Conservation (phyloP, 805 yeast species). For the Candida golubevii region DNA sequence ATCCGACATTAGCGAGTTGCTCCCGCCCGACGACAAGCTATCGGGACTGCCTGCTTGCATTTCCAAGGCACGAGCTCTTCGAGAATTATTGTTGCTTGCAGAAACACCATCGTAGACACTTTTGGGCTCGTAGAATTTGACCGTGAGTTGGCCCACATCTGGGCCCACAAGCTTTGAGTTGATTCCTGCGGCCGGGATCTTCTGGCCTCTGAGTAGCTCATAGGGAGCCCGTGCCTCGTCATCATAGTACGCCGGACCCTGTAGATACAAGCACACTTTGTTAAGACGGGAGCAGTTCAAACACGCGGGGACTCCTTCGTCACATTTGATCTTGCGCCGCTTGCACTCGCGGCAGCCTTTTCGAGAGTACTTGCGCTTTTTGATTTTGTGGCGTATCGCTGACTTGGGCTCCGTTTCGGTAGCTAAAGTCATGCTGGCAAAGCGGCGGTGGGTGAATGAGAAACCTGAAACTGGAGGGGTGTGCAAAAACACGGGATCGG, state of each 20-base stretch:
- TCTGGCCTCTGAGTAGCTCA: background rate
- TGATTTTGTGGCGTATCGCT: conserved; percentile 15
- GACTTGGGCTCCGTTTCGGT: background rate
- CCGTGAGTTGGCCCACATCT: background rate
- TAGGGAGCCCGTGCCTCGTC: background rate
- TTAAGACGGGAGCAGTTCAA: conserved; percentile 32
- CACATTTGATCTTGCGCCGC: conserved; percentile 42
- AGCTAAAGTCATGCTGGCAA: background rate
- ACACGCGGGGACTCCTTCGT: conserved; percentile 36
- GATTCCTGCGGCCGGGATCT: background rate
- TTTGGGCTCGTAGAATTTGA: conserved; percentile 11
- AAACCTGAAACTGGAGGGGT: no score
- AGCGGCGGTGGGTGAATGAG: no score
- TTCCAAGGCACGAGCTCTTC: background rate
- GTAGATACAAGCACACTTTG: conserved; percentile 27
- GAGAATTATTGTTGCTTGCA: background rate
- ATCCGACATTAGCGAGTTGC: background rate
- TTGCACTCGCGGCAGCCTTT: conserved; percentile 43
- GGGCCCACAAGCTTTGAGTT: background rate
- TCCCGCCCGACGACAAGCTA: background rate
- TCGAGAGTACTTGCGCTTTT: conserved; percentile 37
- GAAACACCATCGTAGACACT: background rate
- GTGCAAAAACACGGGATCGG: no score
- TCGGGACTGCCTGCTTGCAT: background rate
- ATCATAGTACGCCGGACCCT: background rate